Evolutionary conservation across 2,329 filamentous ascomycete genomes (phyloP).

Genomic region (Phoma sp.): DNA sequence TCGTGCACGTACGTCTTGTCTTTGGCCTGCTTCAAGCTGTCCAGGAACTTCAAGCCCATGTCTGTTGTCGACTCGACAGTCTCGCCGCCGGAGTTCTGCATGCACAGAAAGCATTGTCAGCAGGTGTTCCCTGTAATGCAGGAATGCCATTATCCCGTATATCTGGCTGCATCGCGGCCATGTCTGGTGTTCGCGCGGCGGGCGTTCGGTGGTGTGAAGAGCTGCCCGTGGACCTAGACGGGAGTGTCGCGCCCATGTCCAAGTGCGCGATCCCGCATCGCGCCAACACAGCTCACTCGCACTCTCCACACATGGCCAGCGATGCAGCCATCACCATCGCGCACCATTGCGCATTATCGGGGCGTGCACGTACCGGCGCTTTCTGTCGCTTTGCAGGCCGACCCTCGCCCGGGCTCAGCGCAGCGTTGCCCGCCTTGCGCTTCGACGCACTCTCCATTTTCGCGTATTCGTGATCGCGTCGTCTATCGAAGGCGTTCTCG

Average conservation of each 20-base stretch:
- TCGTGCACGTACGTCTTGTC: slow-evolving; percentile 76
- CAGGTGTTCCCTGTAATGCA: slow-evolving; percentile 14
- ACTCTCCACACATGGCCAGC: slow-evolving; percentile 4
- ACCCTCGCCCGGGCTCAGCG: slow-evolving; percentile 59
- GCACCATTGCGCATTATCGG: slow-evolving; percentile 24
- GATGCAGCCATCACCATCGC: slow-evolving; percentile 21
- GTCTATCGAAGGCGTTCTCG: slow-evolving; percentile 27
- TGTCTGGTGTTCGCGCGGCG: slow-evolving; percentile 19
- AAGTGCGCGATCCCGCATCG: slow-evolving; percentile 40
- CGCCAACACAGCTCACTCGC: slow-evolving; percentile 13
- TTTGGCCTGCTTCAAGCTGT: slow-evolving; percentile 75
- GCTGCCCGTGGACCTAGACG: slow-evolving; percentile 42
- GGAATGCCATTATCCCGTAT: neutral
- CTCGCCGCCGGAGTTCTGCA: slow-evolving; percentile 56
- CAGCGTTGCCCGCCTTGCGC: slow-evolving; percentile 61
- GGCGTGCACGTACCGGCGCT: slow-evolving; percentile 61
- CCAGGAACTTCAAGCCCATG: slow-evolving; percentile 75
- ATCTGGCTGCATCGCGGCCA: slow-evolving; percentile 24
- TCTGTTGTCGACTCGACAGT: slow-evolving; percentile 72
- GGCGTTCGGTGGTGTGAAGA: slow-evolving; percentile 34
- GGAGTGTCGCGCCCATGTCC: slow-evolving; percentile 40
- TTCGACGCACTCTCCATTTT: slow-evolving; percentile 59
- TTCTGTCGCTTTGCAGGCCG: slow-evolving; percentile 67
- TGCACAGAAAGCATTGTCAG: slow-evolving; percentile 36
- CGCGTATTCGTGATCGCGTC: slow-evolving; percentile 41